A percentile compares a stretch with the other conserved stretches of the same genome.
These are phyloP conservation scores for Venturia oleaginea DNA, from an alignment of 2,329 filamentous ascomycete genomes.

Conservation along the genomic window DNA sequence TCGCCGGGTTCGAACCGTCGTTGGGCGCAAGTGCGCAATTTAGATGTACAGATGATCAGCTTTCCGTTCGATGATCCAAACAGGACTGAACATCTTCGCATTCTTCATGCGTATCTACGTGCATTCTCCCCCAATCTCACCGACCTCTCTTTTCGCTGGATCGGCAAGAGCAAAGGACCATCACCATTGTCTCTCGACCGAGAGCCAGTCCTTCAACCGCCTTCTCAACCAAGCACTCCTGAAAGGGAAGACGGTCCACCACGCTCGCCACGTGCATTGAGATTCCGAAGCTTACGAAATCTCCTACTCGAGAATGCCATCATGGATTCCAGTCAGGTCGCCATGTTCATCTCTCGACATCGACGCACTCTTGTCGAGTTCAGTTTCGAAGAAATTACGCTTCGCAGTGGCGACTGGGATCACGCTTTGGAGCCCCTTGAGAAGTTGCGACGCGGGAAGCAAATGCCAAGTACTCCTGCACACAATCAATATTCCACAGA, in stretches of 20 bases:
- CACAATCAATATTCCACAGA: neutral
- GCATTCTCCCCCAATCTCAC: slow-evolving; percentile 57
- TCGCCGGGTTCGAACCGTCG: slow-evolving; percentile 61
- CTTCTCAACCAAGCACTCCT: neutral
- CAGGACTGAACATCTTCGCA: slow-evolving; percentile 50
- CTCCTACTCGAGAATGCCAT: slow-evolving; percentile 64
- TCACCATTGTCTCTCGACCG: slow-evolving; percentile 61
- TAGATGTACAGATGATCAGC: slow-evolving; percentile 63
- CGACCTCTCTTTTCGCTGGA: slow-evolving; percentile 69
- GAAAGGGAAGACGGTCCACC: slow-evolving; percentile 20
- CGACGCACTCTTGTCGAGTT: slow-evolving; percentile 62
- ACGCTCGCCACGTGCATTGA: slow-evolving; percentile 35
- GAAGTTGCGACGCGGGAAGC: slow-evolving; percentile 26
- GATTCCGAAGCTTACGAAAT: slow-evolving; percentile 58
- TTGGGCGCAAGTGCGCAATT: slow-evolving; percentile 69
- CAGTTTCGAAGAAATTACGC: slow-evolving; percentile 66
- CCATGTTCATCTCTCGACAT: slow-evolving; percentile 56
- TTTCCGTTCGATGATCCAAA: slow-evolving; percentile 51
- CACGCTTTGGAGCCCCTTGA: slow-evolving; percentile 65
- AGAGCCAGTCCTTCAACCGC: slow-evolving; percentile 43
- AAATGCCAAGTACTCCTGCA: neutral
- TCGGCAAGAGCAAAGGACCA: slow-evolving; percentile 56
- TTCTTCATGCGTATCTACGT: slow-evolving; percentile 73
- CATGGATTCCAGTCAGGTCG: slow-evolving; percentile 56
- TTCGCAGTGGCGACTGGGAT: slow-evolving; percentile 69